Base-by-base conservation (phyloP, 208 protist genomes). In the Balamuthia mandrillaris region DNA sequence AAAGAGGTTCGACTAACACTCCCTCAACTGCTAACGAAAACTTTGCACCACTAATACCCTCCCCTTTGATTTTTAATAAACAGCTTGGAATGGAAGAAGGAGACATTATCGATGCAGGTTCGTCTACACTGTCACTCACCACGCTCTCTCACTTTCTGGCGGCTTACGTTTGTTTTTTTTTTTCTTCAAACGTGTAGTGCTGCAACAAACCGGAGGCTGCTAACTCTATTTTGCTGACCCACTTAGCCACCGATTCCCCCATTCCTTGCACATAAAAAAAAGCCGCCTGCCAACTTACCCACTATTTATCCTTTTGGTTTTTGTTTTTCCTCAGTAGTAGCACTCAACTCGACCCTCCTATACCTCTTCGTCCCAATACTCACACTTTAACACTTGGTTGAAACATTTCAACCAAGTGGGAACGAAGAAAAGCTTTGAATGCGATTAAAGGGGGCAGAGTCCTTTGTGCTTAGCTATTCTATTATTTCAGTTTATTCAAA, bases 1-100 rank as follows among this genome's bases (percentile, higher is more conserved):
- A 94, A 96, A 41, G 94, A 97, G 33, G 90, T 98, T 47, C 35
- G 81, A 87, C 12, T 1, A 47, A 21, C 3, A 10, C 41, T 66
- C 27, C 35, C 37, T 37, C 35, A n/a, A 2, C 21, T 56, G 49
- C 49, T 24, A 56, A 21, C 24, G 9, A 41, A 29, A 4, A 33
- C 70, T 24, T 70, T 42, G 31, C 18, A 27, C 14, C 3, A 75
- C 45, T 31, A 7, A 7, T 2, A 58, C 29, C 47, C 39, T 63
- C 33, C 6, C 24, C 27, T 5, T 10, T 24, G 33, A 3, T 7
- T 35, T 65, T 24, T 42, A 3, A 31, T 18, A 6, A 70, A 47
- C 39, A 89, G 86, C 74, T 90, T 41, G 63, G 79, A 24, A 90
- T 91, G 87, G 89, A 91, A 14, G 89, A 91, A 37, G 63, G 87